A percentile compares a stretch with the other conserved stretches of the same genome.
Evolutionary conservation across 305 asterid genomes (phyloP).

Genomic region (Fraxinus velutina): DNA sequence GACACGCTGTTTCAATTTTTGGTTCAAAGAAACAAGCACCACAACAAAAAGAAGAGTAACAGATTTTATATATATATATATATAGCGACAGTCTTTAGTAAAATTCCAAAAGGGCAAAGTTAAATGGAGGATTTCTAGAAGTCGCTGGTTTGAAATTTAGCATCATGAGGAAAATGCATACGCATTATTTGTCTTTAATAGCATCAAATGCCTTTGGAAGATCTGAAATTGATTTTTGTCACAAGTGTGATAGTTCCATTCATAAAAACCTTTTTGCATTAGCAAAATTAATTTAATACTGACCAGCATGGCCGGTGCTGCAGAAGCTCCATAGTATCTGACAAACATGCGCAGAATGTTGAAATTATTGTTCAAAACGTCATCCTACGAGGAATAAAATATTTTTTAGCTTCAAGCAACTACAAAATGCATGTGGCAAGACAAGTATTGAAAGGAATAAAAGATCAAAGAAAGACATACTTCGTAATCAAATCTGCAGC

Average conservation of each 20-base stretch:
- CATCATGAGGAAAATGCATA: not conserved
- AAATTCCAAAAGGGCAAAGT: not conserved
- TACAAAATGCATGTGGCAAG: not conserved
- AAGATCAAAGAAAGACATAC: constrained; percentile 29
- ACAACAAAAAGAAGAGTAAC: not conserved
- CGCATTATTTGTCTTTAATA: not conserved
- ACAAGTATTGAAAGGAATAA: not conserved
- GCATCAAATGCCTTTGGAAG: not conserved
- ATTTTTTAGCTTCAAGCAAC: constrained; percentile 3
- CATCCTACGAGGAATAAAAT: constrained; percentile 48
- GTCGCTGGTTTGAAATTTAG: not conserved
- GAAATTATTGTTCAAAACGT: constrained; percentile 70
- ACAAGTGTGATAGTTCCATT: not conserved
- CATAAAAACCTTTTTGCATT: not conserved
- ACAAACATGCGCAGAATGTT: constrained; percentile 84
- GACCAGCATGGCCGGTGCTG: constrained; percentile 79
- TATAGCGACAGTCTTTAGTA: not conserved
- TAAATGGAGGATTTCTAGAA: not conserved
- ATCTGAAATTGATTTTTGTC: not conserved
- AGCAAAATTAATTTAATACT: constrained; percentile 25
- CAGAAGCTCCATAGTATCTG: constrained; percentile 65
- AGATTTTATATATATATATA: not conserved
- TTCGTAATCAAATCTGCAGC: constrained; percentile 87
- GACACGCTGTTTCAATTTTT: not conserved
- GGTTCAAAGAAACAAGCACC: not conserved